Conservation (phyloP, 2,329 filamentous ascomycete species). For the Colletotrichum chlorophyti region DNA sequence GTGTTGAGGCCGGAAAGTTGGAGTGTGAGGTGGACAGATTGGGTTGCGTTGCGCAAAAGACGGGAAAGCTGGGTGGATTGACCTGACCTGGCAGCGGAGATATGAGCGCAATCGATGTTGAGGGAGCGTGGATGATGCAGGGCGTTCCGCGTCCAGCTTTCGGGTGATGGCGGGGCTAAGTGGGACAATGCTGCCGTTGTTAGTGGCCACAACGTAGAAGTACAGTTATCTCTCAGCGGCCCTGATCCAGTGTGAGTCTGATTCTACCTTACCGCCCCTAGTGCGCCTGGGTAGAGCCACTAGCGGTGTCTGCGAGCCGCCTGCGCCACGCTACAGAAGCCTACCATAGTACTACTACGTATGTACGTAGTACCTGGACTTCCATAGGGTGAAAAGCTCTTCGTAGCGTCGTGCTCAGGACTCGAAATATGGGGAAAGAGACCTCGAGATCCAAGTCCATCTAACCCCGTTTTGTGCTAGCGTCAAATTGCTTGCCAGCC, state of each 20-base stretch:
- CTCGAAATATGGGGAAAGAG: conserved; percentile 8
- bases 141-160: conserved; percentile 16
- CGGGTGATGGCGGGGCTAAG: conserved; percentile 16
- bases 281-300: too few species aligned
- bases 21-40: conserved; percentile 10
- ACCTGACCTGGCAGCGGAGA: conserved; percentile 10
- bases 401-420: too few species aligned
- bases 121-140: conserved; percentile 28
- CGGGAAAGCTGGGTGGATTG: conserved; percentile 7
- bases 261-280: too few species aligned
- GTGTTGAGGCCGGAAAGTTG: conserved; percentile 26
- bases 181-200: conserved; percentile 1
- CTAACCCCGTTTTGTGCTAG: conserved; percentile 1
- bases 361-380: too few species aligned
- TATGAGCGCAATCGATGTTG: conserved; percentile 27
- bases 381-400: too few species aligned
- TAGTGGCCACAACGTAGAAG: conserved; percentile 17
- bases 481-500: conserved; percentile 4
- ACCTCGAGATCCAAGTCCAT: too few species aligned
- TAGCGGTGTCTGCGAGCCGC: too few species aligned
- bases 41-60: neutral
- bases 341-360: too few species aligned
- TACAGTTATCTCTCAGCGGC: conserved; percentile 1
- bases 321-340: conserved; percentile 1
- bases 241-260: neutral